These are phyloP conservation scores for Albophoma yamanashiensis DNA, from an alignment of 2,329 filamentous ascomycete species.

Conservation along the genomic window DNA sequence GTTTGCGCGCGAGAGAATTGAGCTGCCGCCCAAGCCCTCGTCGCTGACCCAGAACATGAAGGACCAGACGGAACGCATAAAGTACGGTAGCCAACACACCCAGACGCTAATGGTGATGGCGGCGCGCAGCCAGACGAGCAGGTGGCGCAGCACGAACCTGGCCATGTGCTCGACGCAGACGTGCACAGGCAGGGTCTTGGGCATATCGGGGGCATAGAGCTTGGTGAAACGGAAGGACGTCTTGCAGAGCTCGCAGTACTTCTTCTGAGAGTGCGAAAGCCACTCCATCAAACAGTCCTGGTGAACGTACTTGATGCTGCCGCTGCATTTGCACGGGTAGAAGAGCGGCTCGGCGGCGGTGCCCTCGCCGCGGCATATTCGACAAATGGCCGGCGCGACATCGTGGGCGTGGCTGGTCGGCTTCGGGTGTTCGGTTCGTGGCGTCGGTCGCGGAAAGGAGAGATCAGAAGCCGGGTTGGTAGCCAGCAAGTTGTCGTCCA, in stretches of 20 bases:
- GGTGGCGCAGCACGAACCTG: constrained; percentile 59
- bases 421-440: background rate
- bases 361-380: constrained; percentile 89
- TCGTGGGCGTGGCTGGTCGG: constrained; percentile 15
- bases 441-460: constrained; percentile 8
- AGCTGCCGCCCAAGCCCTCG: constrained; percentile 43
- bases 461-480: background rate
- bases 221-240: constrained; percentile 98
- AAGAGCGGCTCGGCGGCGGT: constrained; percentile 78
- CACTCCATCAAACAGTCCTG: constrained; percentile 98
- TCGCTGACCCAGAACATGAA: constrained; percentile 92
- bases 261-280: constrained; percentile 97
- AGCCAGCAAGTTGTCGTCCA: background rate
- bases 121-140: constrained; percentile 70
- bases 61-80: constrained; percentile 86
- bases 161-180: constrained; percentile 73
- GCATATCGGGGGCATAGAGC: constrained; percentile 92
- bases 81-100: constrained; percentile 79
- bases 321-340: constrained; percentile 97
- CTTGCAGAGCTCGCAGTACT: constrained; percentile 98
- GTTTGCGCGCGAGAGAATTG: constrained; percentile 15
- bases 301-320: constrained; percentile 97
- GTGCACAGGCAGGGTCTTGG: constrained; percentile 64
- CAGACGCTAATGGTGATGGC: constrained; percentile 75
- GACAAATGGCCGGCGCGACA: constrained; percentile 64